Evolutionary conservation across 2,329 filamentous ascomycete genomes (phyloP).

Genomic region (Chaetothyriales sp.): DNA sequence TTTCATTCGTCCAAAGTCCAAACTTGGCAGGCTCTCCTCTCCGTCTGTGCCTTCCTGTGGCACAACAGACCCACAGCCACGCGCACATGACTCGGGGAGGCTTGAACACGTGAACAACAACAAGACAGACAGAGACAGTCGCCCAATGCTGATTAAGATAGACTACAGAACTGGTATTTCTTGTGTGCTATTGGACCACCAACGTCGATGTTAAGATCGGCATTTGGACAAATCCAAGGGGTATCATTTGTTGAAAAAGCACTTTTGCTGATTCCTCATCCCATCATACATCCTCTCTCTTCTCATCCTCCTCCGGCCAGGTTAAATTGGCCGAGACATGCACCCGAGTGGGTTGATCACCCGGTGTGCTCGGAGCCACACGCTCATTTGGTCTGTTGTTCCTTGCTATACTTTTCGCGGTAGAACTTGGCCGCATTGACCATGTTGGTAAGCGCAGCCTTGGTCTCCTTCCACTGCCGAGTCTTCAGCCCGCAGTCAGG

Average conservation of each 20-base stretch:
- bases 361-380: neutral
- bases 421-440: conserved; percentile 95
- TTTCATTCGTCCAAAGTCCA: neutral
- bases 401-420: conserved; percentile 60
- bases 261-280: conserved; percentile 11
- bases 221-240: conserved; percentile 6
- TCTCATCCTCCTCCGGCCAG: conserved; percentile 11
- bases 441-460: conserved; percentile 90
- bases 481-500: conserved; percentile 99
- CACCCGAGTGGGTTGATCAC: neutral
- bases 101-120: too few relatives aligned
- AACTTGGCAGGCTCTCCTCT: too few relatives aligned
- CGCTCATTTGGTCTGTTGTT: neutral
- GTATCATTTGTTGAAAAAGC: conserved; percentile 18
- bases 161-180: neutral
- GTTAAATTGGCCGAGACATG: conserved; percentile 5
- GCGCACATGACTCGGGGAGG: too few relatives aligned
- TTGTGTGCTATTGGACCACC: neutral
- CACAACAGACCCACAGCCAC: too few relatives aligned
- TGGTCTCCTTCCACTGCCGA: conserved; percentile 95
- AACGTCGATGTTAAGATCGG: conserved; percentile 20
- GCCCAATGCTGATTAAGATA: too few relatives aligned
- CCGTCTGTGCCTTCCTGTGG: too few relatives aligned
- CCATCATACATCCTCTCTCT: conserved; percentile 5
- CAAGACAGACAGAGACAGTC: too few relatives aligned